Percentiles rank a stretch among this genome's conserved stretches.
These are phyloP conservation scores for Grifola frondosa DNA, from an alignment of 1,284 basidiomycete species.

Conservation along the genomic window DNA sequence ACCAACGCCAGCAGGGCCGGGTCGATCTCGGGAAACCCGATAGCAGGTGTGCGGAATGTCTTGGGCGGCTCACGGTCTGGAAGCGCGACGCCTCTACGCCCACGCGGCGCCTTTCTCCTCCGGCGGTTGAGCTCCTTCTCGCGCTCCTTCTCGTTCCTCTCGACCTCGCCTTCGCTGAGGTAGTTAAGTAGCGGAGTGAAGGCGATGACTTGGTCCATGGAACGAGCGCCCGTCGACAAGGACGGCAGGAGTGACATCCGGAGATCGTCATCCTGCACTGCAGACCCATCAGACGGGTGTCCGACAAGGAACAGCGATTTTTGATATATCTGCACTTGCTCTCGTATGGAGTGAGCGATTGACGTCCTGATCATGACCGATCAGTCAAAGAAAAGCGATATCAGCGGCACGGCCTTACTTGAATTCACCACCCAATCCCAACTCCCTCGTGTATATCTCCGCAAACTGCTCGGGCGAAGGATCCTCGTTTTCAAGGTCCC, in stretches of 20 bases:
- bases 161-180: constrained; percentile 87
- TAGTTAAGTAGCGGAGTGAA: constrained; percentile 91
- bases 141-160: constrained; percentile 87
- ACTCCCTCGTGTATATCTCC: constrained; percentile 81
- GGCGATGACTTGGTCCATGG: constrained; percentile 70
- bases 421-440: constrained; percentile 93
- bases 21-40: constrained; percentile 81
- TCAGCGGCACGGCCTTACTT: constrained; percentile 53
- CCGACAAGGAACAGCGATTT: constrained; percentile 92
- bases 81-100: constrained; percentile 83
- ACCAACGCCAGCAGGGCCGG: constrained; percentile 63
- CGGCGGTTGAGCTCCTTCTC: constrained; percentile 88
- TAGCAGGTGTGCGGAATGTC: constrained; percentile 86
- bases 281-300: constrained; percentile 78
- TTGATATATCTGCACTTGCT: constrained; percentile 91
- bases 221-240: constrained; percentile 67
- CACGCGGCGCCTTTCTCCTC: constrained; percentile 86
- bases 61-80: constrained; percentile 93
- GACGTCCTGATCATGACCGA: constrained; percentile 65
- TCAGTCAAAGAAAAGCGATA: constrained; percentile 6
- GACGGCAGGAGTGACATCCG: constrained; percentile 86
- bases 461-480: constrained; percentile 94
- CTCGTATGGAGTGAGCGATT: constrained; percentile 93
- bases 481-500: constrained; percentile 84
- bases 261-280: constrained; percentile 89